Conservation (phyloP, 1,284 basidiomycete species). For the Sporisorium iseilematis-ciliati region DNA sequence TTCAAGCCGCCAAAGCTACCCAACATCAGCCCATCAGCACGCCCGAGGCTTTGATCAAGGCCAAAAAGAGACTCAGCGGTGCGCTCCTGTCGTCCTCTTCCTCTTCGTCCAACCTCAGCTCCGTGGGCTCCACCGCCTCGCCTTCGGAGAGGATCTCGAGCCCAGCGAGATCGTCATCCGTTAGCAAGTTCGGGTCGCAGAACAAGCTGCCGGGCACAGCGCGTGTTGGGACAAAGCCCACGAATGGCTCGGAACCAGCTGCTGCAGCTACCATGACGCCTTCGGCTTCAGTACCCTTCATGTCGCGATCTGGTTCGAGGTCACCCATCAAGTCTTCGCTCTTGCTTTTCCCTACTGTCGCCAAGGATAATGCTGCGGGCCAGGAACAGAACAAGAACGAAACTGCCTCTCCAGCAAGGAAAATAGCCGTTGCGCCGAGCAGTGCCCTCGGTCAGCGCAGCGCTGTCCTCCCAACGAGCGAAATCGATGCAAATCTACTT, state of each 20-base stretch:
- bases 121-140: not conserved
- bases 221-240: not conserved
- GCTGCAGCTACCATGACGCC: not conserved
- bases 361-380: not conserved
- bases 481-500: conserved; percentile 40
- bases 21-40: conserved; percentile 48
- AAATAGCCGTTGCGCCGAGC: not conserved
- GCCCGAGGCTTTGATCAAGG: conserved; percentile 44
- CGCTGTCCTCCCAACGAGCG: conserved; percentile 19
- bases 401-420: not conserved
- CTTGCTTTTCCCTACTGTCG: conserved; percentile 20
- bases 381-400: not conserved
- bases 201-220: conserved; percentile 15
- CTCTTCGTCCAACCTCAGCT: conserved; percentile 9
- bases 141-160: conserved; percentile 15
- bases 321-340: conserved; percentile 46
- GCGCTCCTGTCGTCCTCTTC: conserved; percentile 31
- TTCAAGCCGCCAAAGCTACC: conserved; percentile 20
- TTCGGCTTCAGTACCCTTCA: not conserved
- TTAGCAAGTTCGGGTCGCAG: conserved; percentile 11
- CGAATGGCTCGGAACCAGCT: not conserved
- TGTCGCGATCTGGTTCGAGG: conserved; percentile 20
- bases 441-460: not conserved
- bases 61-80: conserved; percentile 37
- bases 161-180: conserved; percentile 11